phyloP scores from a whole-genome alignment of 495 filamentous ascomycete genomes.

The Talaromyces adpressus region DNA sequence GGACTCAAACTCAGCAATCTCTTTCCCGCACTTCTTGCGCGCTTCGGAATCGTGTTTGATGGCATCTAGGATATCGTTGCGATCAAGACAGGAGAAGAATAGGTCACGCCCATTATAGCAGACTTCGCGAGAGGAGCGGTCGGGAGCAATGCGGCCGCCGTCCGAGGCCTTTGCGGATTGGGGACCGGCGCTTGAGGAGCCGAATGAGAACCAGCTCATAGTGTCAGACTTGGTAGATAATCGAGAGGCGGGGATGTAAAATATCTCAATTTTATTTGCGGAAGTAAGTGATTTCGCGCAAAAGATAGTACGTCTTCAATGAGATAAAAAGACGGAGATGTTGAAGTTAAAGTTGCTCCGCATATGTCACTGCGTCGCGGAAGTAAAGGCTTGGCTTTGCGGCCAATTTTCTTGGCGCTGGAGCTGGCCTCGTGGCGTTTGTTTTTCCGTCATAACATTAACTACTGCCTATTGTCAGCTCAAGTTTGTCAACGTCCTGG shows the following conservation, averaged over 20 bases:
- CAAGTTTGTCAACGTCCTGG: neutral
- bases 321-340: neutral
- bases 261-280: neutral
- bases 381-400: neutral
- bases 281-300: too few relatives aligned
- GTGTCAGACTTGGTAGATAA: neutral
- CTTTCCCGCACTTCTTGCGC: conserved; percentile 57
- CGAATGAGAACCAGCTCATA: conserved; percentile 41
- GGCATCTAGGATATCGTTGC: conserved; percentile 74
- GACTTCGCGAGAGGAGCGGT: conserved; percentile 62
- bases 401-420: conserved; percentile 7
- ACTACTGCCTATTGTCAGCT: neutral
- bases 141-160: conserved; percentile 65
- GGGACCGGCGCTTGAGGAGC: conserved; percentile 29
- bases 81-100: conserved; percentile 82
- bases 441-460: neutral
- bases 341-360: neutral
- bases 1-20: conserved; percentile 60
- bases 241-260: neutral
- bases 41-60: conserved; percentile 64
- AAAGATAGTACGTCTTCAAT: too few relatives aligned
- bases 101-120: conserved; percentile 85
- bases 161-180: conserved; percentile 41
- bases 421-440: conserved; percentile 29
- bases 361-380: neutral